Base-by-base conservation (phyloP, 495 filamentous ascomycete genomes). In the Pyronema domesticum region DNA sequence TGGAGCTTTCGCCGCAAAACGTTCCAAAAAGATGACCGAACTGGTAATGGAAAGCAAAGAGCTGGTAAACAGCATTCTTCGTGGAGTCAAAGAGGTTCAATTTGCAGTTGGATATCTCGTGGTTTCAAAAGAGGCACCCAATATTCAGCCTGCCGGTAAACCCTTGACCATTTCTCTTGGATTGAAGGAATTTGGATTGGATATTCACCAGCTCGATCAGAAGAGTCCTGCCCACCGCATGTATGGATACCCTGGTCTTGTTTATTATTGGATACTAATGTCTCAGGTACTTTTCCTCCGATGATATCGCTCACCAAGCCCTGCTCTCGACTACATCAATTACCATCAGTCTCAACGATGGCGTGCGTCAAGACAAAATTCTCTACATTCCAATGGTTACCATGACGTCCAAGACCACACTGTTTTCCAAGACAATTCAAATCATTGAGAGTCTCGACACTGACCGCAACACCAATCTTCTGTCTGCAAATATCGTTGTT, bases 321-420 rank as follows among this genome's bases (percentile, higher is more conserved):
- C 74, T 99, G 43, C 74, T 93, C 33, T 88, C 91, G 14, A 91
- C 86, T 5, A 82, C 95, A 17, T 93, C 91, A 5, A 81, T 96
- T 37, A 89, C 89, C 1, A 74, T 95, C 54, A 91, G 86, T 55
- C 72, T 99, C 44, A 88, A 94, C 61, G 86, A 95, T 68, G 85
- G 86, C 23, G 75, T 80, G 13, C 83, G 83, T 8, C 85, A 85
- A 65, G 85, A 95, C 64, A 80, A 87, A 57, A 76, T 99, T 52
- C 72, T 93, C 13, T 96, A 96, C 66, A 80, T 99, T 33, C 91
- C 91, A 0, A 99, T 99, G 93, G 85, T 89, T 23, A 99, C 91
- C 5, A 93, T 87, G 17, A 99, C 91, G 0, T 79, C 94, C 34
- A 86, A 86, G 57, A 96, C 91, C 0, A 99, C 91, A 5, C 68